phyloP scores from a whole-genome alignment of 2,329 filamentous ascomycete species.

The Dactylellina cionopaga region DNA sequence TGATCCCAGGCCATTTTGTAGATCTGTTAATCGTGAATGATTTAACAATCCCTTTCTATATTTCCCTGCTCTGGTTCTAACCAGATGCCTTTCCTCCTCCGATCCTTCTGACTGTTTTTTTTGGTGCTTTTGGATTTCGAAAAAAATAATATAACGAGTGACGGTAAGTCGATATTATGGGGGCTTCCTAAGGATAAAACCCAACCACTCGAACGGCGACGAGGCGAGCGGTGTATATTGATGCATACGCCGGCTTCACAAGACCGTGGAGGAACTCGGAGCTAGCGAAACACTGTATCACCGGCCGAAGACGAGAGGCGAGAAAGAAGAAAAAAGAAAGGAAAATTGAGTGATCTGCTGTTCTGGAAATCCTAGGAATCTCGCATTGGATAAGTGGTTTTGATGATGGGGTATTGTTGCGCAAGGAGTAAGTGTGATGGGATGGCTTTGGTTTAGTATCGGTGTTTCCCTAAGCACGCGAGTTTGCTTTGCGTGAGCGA shows the following conservation, averaged over 20 bases:
- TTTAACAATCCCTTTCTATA: slow-evolving; percentile 1
- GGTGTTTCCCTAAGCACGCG: neutral
- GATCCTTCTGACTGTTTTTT: slow-evolving; percentile 21
- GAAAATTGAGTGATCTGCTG: neutral
- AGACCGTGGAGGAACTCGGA: slow-evolving; percentile 29
- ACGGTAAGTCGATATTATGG: slow-evolving; percentile 31
- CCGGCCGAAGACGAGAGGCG: slow-evolving; percentile 12
- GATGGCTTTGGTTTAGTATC: slow-evolving; percentile 25
- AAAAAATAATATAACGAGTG: slow-evolving; percentile 9
- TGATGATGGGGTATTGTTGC: slow-evolving; percentile 21
- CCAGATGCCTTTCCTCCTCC: slow-evolving; percentile 41
- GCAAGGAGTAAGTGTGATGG: slow-evolving; percentile 28
- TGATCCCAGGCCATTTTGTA: slow-evolving; percentile 66
- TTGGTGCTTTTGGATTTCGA: slow-evolving; percentile 2
- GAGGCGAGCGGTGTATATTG: slow-evolving; percentile 22
- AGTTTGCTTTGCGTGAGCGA: slow-evolving; percentile 17
- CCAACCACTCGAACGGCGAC: slow-evolving; percentile 41
- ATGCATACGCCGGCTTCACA: slow-evolving; percentile 41
- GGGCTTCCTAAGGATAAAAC: slow-evolving; percentile 37
- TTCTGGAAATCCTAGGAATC: no score
- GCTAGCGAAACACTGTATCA: slow-evolving; percentile 25
- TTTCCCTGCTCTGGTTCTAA: slow-evolving; percentile 24
- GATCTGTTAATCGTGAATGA: slow-evolving; percentile 20
- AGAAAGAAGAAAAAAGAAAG: neutral
- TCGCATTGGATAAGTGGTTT: neutral